phyloP scores from a whole-genome alignment of 75 land plant species.

The Pseudotsuga menziesii region DNA sequence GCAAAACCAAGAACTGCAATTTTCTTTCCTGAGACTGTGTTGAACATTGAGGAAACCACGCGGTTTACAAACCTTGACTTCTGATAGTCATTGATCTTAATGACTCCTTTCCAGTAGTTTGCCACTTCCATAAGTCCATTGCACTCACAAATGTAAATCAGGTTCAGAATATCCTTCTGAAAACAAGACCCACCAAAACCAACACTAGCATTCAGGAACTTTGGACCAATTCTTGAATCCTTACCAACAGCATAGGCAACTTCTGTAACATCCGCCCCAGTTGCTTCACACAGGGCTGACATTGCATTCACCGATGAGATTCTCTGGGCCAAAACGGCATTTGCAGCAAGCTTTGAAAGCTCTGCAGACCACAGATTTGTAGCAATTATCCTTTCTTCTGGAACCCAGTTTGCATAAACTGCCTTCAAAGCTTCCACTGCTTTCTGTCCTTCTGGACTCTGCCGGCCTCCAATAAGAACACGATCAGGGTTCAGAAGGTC shows the following conservation, averaged over 20 bases:
- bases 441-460: slow-evolving; percentile 71
- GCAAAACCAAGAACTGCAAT: slow-evolving; percentile 81
- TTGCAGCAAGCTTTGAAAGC: slow-evolving; percentile 92
- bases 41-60: slow-evolving; percentile 90
- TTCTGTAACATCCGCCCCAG: slow-evolving; percentile 75
- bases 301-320: slow-evolving; percentile 91
- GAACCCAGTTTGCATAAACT: slow-evolving; percentile 87
- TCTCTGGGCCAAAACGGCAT: slow-evolving; percentile 83
- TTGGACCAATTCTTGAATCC: slow-evolving; percentile 78
- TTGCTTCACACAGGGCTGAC: slow-evolving; percentile 89
- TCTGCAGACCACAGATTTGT: slow-evolving; percentile 91
- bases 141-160: slow-evolving; percentile 94
- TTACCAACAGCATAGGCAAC: slow-evolving; percentile 77
- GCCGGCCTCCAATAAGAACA: slow-evolving; percentile 80
- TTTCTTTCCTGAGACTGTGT: slow-evolving; percentile 80
- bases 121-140: slow-evolving; percentile 81
- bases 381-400: slow-evolving; percentile 67
- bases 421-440: slow-evolving; percentile 61
- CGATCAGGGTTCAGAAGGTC: slow-evolving; percentile 2
- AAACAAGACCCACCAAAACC: slow-evolving; percentile 95
- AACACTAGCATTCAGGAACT: slow-evolving; percentile 77
- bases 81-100: slow-evolving; percentile 87
- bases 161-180: slow-evolving; percentile 85
- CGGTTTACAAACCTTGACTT: slow-evolving; percentile 81
- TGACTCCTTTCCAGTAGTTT: slow-evolving; percentile 85